Evolutionary conservation across 2,329 filamentous ascomycete genomes (phyloP).

Genomic region (Coniosporium tulheliwenetii): DNA sequence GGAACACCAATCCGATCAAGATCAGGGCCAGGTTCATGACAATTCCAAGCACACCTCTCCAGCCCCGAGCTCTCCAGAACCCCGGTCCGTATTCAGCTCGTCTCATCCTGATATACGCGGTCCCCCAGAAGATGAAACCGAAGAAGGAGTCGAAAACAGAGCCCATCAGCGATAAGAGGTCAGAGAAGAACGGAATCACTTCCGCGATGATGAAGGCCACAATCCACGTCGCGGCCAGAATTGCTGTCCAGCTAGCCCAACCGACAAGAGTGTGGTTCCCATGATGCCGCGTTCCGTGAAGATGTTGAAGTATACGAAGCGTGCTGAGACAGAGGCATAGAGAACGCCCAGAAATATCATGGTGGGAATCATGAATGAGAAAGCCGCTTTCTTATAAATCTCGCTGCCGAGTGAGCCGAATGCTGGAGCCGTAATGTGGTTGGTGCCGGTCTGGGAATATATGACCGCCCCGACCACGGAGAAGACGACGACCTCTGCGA

Average conservation of each 20-base stretch:
- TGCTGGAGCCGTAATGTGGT: slow-evolving; percentile 77
- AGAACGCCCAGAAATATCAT: slow-evolving; percentile 83
- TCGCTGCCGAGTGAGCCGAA: slow-evolving; percentile 68
- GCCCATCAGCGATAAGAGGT: slow-evolving; percentile 59
- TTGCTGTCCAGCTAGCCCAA: slow-evolving; percentile 64
- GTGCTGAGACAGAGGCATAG: slow-evolving; percentile 77
- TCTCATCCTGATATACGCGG: slow-evolving; percentile 66
- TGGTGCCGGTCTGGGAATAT: slow-evolving; percentile 76
- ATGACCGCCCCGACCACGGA: slow-evolving; percentile 65
- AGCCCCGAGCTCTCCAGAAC: slow-evolving; percentile 36
- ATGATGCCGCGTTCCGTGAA: slow-evolving; percentile 72
- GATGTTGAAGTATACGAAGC: slow-evolving; percentile 83
- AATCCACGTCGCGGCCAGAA: slow-evolving; percentile 64
- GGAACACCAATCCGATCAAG: slow-evolving; percentile 60
- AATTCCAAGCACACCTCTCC: slow-evolving; percentile 38
- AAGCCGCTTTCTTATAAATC: slow-evolving; percentile 71
- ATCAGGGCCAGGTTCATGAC: slow-evolving; percentile 60
- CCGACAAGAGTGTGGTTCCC: slow-evolving; percentile 65
- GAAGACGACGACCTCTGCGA: slow-evolving; percentile 76
- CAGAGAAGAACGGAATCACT: slow-evolving; percentile 85
- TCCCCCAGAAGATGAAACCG: slow-evolving; percentile 89
- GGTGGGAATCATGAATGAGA: slow-evolving; percentile 91
- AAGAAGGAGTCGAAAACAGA: slow-evolving; percentile 87
- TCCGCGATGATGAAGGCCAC: slow-evolving; percentile 84
- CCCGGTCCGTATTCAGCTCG: slow-evolving; percentile 42